Conservation (phyloP, 495 filamentous ascomycete genomes). For the Neurospora sp. region DNA sequence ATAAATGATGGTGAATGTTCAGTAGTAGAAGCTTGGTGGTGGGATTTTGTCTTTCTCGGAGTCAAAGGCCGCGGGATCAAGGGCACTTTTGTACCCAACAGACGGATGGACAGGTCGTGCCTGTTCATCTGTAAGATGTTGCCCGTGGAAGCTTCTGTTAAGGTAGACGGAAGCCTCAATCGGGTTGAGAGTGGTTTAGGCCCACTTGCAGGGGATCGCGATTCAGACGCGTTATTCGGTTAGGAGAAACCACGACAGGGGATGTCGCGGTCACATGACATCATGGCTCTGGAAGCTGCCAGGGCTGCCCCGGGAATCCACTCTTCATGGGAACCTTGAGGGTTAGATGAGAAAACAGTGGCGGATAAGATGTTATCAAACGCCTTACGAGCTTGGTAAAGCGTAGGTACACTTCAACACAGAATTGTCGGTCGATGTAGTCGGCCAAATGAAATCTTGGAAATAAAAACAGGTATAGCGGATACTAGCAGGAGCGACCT, state of each 20-base stretch:
- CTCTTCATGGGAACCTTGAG: neutral
- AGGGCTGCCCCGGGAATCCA: neutral
- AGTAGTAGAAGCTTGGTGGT: neutral
- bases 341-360: neutral
- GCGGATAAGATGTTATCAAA: neutral
- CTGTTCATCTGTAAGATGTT: neutral
- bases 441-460: neutral
- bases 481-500: neutral
- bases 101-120: neutral
- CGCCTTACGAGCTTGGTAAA: too few species aligned
- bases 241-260: slow-evolving; percentile 1
- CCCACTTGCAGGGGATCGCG: neutral
- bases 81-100: neutral
- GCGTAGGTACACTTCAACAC: neutral
- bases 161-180: neutral
- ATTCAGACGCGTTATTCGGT: neutral
- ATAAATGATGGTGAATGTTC: slow-evolving; percentile 1
- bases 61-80: neutral
- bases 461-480: neutral
- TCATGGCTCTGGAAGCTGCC: neutral
- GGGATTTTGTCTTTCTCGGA: neutral
- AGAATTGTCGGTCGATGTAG: neutral
- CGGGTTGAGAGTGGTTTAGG: neutral
- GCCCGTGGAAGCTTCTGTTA: neutral
- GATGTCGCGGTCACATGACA: slow-evolving; percentile 5